Percentiles rank a stretch among this genome's conserved stretches.
phyloP scores from a whole-genome alignment of 306 rosid species.

The Glycyrrhiza uralensis region DNA sequence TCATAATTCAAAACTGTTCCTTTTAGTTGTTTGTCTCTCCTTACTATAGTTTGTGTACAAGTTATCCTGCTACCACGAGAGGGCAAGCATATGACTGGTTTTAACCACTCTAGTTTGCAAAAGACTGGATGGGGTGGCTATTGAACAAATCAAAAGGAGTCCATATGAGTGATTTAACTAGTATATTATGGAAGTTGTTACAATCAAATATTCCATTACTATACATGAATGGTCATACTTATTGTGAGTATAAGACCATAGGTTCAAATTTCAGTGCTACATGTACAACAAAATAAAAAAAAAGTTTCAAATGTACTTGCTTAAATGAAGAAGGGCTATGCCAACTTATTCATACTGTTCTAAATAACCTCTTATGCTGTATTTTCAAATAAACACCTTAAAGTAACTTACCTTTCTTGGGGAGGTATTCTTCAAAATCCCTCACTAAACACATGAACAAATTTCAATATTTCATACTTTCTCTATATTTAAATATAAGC shows the following conservation, averaged over 20 bases:
- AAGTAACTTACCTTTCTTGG: too few relatives aligned
- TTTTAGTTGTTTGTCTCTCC: slow-evolving; percentile 15
- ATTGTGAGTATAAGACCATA: too few relatives aligned
- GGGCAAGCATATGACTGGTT: too few relatives aligned
- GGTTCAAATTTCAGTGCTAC: too few relatives aligned
- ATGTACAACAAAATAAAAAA: too few relatives aligned
- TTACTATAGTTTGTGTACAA: slow-evolving; percentile 8
- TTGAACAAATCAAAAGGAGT: not conserved
- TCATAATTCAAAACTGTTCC: slow-evolving; percentile 23
- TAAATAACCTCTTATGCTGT: too few relatives aligned
- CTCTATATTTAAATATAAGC: too few relatives aligned
- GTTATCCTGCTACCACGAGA: not conserved
- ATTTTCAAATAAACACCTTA: too few relatives aligned
- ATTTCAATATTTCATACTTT: too few relatives aligned
- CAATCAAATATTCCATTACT: not conserved
- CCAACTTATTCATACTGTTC: not conserved
- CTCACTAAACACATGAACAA: not conserved
- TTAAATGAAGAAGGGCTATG: not conserved
- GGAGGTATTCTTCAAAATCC: too few relatives aligned
- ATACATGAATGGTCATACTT: not conserved
- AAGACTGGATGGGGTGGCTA: not conserved
- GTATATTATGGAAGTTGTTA: not conserved
- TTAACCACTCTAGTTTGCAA: not conserved
- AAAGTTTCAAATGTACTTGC: not conserved
- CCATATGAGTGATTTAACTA: too few relatives aligned